Evolutionary conservation across 495 filamentous ascomycete species (phyloP), one percentile per base, ranked within the genome.

Genomic region (Tuber magnatum): DNA sequence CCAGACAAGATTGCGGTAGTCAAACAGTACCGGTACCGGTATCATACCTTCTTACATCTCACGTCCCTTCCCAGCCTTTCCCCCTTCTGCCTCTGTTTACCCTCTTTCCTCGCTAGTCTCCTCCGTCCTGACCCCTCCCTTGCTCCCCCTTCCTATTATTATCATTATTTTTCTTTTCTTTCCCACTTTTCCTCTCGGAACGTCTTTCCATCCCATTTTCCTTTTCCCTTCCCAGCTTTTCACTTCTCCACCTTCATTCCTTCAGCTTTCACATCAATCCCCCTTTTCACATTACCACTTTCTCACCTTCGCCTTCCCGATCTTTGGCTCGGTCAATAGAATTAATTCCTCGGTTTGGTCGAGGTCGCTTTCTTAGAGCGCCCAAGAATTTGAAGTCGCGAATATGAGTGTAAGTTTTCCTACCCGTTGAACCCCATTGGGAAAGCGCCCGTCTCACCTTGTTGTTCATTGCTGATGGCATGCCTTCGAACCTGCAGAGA

Each of bases 351-450:
- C 32, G 32, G 39, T 35, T 71, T 46, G 14, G 69, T 72, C 68
- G 40, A 32, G 38, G 42, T 48, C 40, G 70, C 35, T 78, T 44
- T 68, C 68, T 71, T 75, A 41, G 65, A 43, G 70, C 72, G 44
- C 70, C 70, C 74, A 77, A 20, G 28, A 65, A 35, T 65, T 65
- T 35, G 16, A 35, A 65, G 28, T 65, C 28, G 0, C 56, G 77
- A 81, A 83, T 43, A 84, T 84, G 83, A 84, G 83, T 80, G 83
- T 82, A 84, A 51, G 83, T 84, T 73, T 71, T 44, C 28, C 68
- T 20, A 65, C 35, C 51, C 28, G 28, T 65, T 65, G 28, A 35
- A 65, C 51, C n/a, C 24, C 28, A 3, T 65, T 65, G 28, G 56
- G 56, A 4, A 4, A 32, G 56, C 28, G 10, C 56, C 56, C 56